phyloP scores from a whole-genome alignment of 2,329 filamentous ascomycete genomes.

The Botrytis fabae region DNA sequence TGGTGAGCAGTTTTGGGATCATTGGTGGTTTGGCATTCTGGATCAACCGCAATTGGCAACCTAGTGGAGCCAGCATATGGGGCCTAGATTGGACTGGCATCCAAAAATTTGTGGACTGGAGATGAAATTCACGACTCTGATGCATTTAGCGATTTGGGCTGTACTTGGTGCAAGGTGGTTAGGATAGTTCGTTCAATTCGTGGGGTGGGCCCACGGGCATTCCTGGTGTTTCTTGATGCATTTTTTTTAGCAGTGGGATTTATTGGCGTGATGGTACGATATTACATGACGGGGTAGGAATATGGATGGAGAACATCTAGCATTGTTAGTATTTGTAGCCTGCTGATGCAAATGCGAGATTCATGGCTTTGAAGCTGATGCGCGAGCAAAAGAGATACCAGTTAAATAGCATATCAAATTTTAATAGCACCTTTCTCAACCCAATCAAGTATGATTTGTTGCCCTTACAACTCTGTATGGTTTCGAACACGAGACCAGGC shows the following conservation, averaged over 20 bases:
- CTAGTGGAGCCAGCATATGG: slow-evolving; percentile 21
- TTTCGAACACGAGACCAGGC: neutral
- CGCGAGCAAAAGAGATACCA: slow-evolving; percentile 13
- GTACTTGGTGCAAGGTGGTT: neutral
- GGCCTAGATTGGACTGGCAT: slow-evolving; percentile 33
- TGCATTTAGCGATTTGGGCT: slow-evolving; percentile 15
- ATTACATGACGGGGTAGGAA: neutral
- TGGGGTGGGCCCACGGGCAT: slow-evolving; percentile 8
- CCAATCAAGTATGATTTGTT: neutral
- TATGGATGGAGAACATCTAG: neutral
- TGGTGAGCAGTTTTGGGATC: slow-evolving; percentile 72
- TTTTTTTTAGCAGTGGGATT: slow-evolving; percentile 5
- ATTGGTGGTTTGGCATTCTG: slow-evolving; percentile 71
- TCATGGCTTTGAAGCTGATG: neutral
- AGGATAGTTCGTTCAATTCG: neutral
- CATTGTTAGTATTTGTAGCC: neutral
- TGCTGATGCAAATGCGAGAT: neutral
- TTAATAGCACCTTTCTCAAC: neutral
- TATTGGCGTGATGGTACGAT: slow-evolving; percentile 10
- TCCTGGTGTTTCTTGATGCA: slow-evolving; percentile 13
- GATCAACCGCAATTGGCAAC: slow-evolving; percentile 42
- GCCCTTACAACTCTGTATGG: neutral
- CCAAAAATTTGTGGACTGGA: slow-evolving; percentile 28
- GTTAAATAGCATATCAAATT: neutral
- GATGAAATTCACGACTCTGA: slow-evolving; percentile 12